Evolutionary conservation across 768 basidiomycete species (phyloP).

Genomic region (Tubosaeta sp.): DNA sequence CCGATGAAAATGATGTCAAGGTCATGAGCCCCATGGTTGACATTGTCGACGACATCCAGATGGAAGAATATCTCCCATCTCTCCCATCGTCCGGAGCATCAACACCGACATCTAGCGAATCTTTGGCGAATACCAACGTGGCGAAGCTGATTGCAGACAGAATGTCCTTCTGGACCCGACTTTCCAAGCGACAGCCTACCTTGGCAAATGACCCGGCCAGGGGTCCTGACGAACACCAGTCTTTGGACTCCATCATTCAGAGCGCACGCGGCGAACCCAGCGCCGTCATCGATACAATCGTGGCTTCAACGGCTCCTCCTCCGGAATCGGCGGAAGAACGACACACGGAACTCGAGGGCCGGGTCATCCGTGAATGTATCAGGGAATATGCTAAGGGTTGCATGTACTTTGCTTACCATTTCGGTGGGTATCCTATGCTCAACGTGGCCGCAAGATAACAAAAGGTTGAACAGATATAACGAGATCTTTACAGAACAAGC

Average conservation of each 20-base stretch:
- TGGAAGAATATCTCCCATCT: constrained; percentile 14
- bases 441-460: background rate
- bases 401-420: constrained; percentile 88
- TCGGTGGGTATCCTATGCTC: constrained; percentile 47
- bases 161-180: constrained; percentile 71
- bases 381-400: constrained; percentile 76
- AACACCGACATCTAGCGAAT: constrained; percentile 46
- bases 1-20: constrained; percentile 43
- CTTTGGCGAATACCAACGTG: constrained; percentile 45
- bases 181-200: constrained; percentile 44
- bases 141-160: constrained; percentile 60
- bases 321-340: constrained; percentile 62
- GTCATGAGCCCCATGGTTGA: constrained; percentile 36
- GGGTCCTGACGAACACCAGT: constrained; percentile 18
- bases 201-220: constrained; percentile 12
- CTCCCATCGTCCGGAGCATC: constrained; percentile 47
- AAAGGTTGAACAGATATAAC: constrained; percentile 57
- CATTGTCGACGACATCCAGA: background rate
- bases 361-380: constrained; percentile 76
- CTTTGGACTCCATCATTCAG: constrained; percentile 40
- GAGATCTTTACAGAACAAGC: constrained; percentile 77
- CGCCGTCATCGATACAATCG: constrained; percentile 52
- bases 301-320: constrained; percentile 57
- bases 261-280: constrained; percentile 44
- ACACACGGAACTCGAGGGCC: constrained; percentile 73